Percentiles rank a stretch among this genome's conserved stretches.
Conservation (phyloP, 495 filamentous ascomycete genomes). For the Alectoria sarmentosa region DNA sequence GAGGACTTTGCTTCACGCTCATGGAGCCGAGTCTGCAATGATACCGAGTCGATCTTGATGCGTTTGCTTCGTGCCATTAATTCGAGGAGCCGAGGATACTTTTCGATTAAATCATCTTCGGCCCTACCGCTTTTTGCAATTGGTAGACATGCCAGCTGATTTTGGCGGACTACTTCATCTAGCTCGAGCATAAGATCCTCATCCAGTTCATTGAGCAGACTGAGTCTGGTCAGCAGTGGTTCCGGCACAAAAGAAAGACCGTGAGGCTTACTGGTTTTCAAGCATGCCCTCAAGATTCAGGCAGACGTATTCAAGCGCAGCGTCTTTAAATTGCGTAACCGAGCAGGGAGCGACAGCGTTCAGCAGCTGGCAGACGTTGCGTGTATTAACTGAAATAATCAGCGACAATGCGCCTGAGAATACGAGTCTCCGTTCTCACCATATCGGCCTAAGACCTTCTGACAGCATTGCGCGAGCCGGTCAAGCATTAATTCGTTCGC, state of each 20-base stretch:
- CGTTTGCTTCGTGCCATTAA: conserved; percentile 46
- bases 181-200: conserved; percentile 72
- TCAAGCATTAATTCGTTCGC: conserved; percentile 96
- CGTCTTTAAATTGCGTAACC: conserved; percentile 80
- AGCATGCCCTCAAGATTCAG: conserved; percentile 84
- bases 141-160: conserved; percentile 69
- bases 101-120: conserved; percentile 61
- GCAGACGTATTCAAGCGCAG: conserved; percentile 83
- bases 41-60: conserved; percentile 52
- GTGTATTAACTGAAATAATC: conserved; percentile 55
- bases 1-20: conserved; percentile 50
- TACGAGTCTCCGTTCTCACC: conserved; percentile 50
- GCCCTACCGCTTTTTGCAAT: conserved; percentile 68
- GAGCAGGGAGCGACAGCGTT: conserved; percentile 77
- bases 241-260: conserved; percentile 11
- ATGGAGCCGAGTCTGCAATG: conserved; percentile 50
- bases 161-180: conserved; percentile 68
- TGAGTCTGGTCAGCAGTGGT: conserved; percentile 29
- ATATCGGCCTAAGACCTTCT: conserved; percentile 78
- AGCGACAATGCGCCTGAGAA: conserved; percentile 13
- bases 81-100: conserved; percentile 57
- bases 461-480: conserved; percentile 80
- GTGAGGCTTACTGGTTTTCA: conserved; percentile 59
- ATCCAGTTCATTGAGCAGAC: conserved; percentile 77
- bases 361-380: conserved; percentile 78